Base-by-base conservation (phyloP, 2,329 filamentous ascomycete genomes). In the Didymella keratinophila region DNA sequence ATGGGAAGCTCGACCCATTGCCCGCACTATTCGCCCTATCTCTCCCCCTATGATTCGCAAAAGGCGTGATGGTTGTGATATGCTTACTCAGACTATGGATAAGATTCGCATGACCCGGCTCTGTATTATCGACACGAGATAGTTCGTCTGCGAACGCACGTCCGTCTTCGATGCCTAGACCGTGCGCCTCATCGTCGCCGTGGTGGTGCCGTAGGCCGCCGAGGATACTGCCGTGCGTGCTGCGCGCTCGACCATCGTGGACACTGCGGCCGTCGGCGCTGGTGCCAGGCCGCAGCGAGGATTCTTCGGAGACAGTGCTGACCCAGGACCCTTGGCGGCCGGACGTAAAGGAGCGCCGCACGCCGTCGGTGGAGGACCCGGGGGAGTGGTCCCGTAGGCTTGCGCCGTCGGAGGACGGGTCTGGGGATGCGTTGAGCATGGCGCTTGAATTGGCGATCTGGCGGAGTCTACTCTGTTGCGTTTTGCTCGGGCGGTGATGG, bases 391-490 rank as follows among this genome's bases (percentile, higher is more conserved):
- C 75, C n/a, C 70, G 73, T 14, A 66, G 50, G 3, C 62, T 69
- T 41, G 70, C 71, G 7, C 67, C 69, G 28, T 76, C 73, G 23
- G 71, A 72, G 32, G 71, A 73, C 27, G 72, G 66, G 23, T 76
- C 72, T 14, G 74, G 73, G 1, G 70, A 73, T 2, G 68, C 68
- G 36, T 61, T 71, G 46, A 88, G 78, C 37, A 94, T 81, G 20
- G 89, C 87, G 34, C 88, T 89, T 69, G 86, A 91, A 58, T 87
- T 93, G n/a, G 91, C 92, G 56, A 96, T 82, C 75, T 97, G 93
- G 41, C 93, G 87, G 32, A 96, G 83, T 62, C 90, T 88, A 71
- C 84, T 90, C 71, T 92, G 88, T 73, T 95, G 91, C 58, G 91
- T 88, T 51, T 88, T 91, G 63, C 82, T 91, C 1, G 94, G 93